A percentile compares a stretch with the other conserved stretches of the same genome.
phyloP scores from a whole-genome alignment of 1,284 basidiomycete species.

The Laetiporus sulphureus region DNA sequence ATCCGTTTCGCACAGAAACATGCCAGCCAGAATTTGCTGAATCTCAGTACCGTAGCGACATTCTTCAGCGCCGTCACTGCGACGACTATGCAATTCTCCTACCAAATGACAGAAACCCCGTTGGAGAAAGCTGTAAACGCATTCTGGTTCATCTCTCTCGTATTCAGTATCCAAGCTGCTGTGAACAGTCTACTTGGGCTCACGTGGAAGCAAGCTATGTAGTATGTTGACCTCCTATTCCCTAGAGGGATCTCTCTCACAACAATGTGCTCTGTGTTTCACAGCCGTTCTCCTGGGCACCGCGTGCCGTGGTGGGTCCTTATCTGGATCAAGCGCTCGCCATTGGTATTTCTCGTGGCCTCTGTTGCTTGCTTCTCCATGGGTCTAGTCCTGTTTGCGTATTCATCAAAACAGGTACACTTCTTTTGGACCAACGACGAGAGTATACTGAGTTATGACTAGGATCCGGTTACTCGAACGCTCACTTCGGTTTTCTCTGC shows the following conservation, averaged over 20 bases:
- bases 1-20: constrained; percentile 72
- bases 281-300: constrained; percentile 48
- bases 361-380: constrained; percentile 69
- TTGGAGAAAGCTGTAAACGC: constrained; percentile 52
- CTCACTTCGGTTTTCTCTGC: constrained; percentile 69
- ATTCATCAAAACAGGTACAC: constrained; percentile 52
- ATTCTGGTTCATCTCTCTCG: constrained; percentile 69
- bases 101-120: constrained; percentile 25
- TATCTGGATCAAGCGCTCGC: constrained; percentile 77
- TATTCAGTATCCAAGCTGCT: constrained; percentile 70
- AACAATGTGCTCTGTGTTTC: background rate
- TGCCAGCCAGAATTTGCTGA: constrained; percentile 58
- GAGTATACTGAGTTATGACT: constrained; percentile 3
- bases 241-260: background rate
- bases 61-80: constrained; percentile 76
- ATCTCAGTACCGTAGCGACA: constrained; percentile 68
- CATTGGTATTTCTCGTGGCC: constrained; percentile 65
- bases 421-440: background rate
- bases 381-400: constrained; percentile 60
- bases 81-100: constrained; percentile 65
- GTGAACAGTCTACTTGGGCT: constrained; percentile 68
- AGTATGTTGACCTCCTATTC: too few species aligned
- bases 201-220: constrained; percentile 76
- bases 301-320: constrained; percentile 77
- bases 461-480: constrained; percentile 57